Percentiles rank a stretch among this genome's conserved stretches.
phyloP scores from a whole-genome alignment of 306 rosid species.

The Boehmeria nivea region DNA sequence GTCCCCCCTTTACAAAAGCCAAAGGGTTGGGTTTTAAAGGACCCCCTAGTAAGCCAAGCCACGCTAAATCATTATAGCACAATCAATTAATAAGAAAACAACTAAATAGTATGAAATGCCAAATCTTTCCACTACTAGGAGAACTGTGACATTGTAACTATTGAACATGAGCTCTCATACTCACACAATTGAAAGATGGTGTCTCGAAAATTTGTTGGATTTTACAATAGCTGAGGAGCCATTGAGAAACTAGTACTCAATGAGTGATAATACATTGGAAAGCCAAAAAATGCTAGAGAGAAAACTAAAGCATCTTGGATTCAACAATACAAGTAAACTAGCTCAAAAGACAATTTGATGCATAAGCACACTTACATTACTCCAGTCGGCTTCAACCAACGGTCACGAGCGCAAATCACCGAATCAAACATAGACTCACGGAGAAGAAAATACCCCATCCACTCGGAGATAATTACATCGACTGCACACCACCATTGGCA shows the following conservation, averaged over 20 bases:
- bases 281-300: not conserved
- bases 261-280: not conserved
- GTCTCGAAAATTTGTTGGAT: too few relatives aligned
- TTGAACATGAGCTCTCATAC: too few relatives aligned
- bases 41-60: too few relatives aligned
- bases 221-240: not conserved
- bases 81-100: too few relatives aligned
- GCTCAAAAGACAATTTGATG: constrained; percentile 11
- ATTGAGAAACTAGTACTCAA: not conserved
- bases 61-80: too few relatives aligned
- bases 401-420: constrained; percentile 95
- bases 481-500: too few relatives aligned
- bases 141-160: too few relatives aligned
- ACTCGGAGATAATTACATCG: constrained; percentile 94
- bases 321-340: not conserved
- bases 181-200: too few relatives aligned
- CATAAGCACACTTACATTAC: constrained; percentile 56
- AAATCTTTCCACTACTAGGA: too few relatives aligned
- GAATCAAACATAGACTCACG: constrained; percentile 99
- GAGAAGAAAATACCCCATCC: constrained; percentile 99
- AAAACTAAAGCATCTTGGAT: not conserved
- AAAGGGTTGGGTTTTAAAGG: too few relatives aligned
- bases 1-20: too few relatives aligned
- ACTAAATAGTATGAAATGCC: too few relatives aligned
- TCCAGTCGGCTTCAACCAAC: constrained; percentile 96